These are phyloP conservation scores for Hypoxylon trugodes DNA, from an alignment of 495 filamentous ascomycete species.

Conservation along the genomic window DNA sequence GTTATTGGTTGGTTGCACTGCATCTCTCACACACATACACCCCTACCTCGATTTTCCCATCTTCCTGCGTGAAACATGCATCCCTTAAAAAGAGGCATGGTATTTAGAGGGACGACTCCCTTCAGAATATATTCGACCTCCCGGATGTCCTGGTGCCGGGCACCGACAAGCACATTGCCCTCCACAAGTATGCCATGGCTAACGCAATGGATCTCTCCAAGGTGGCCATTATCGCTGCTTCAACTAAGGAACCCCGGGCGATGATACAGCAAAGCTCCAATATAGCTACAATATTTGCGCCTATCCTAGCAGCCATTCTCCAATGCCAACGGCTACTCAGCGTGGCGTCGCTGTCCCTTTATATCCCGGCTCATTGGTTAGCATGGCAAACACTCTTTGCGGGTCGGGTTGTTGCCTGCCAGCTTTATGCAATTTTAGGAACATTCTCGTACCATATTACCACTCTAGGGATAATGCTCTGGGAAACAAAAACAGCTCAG, in stretches of 20 bases:
- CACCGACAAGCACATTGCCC: neutral
- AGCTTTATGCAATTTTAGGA: slow-evolving; percentile 18
- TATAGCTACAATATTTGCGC: slow-evolving; percentile 33
- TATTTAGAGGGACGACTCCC: slow-evolving; percentile 7
- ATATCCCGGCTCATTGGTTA: slow-evolving; percentile 38
- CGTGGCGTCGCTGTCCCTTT: slow-evolving; percentile 35
- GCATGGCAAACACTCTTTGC: slow-evolving; percentile 22
- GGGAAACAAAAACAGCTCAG: slow-evolving; percentile 43
- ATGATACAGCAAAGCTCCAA: slow-evolving; percentile 32
- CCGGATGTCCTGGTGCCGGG: neutral
- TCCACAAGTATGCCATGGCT: neutral
- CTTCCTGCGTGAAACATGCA: neutral
- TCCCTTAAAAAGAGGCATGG: neutral
- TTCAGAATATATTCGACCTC: neutral
- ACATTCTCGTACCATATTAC: slow-evolving; percentile 13
- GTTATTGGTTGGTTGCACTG: slow-evolving; percentile 2
- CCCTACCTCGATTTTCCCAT: neutral
- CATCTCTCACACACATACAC: neutral
- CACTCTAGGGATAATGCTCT: slow-evolving; percentile 23
- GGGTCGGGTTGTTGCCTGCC: slow-evolving; percentile 31
- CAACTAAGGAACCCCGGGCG: slow-evolving; percentile 41
- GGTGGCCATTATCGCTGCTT: slow-evolving; percentile 43
- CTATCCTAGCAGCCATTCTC: slow-evolving; percentile 39
- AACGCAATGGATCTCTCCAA: slow-evolving; percentile 25
- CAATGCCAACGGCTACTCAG: slow-evolving; percentile 45